Conservation (phyloP, 768 basidiomycete species). For the Coprinopsis strossmayeri region DNA sequence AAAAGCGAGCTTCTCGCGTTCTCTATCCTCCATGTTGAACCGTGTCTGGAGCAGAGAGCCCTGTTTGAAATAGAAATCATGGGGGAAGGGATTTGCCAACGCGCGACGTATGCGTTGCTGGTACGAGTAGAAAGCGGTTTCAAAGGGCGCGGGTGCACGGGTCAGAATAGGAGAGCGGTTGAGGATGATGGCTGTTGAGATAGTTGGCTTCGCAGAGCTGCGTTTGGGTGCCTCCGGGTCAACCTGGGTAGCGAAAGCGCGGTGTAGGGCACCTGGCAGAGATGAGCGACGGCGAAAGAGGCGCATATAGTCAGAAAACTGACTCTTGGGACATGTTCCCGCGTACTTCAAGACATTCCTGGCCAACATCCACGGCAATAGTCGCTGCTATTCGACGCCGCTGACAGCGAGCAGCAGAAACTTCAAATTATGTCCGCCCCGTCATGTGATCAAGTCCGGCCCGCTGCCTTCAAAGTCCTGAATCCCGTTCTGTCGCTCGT, state of each 20-base stretch:
- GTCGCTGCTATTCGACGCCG: background rate
- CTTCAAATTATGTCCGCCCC: background rate
- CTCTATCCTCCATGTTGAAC: slow-evolving; percentile 70
- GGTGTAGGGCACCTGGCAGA: slow-evolving; percentile 18
- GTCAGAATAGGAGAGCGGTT: slow-evolving; percentile 76
- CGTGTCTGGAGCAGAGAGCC: slow-evolving; percentile 80
- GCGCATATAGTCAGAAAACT: slow-evolving; percentile 2
- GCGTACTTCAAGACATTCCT: slow-evolving; percentile 9
- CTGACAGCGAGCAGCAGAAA: slow-evolving; percentile 1
- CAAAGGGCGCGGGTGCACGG: slow-evolving; percentile 64
- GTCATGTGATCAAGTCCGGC: background rate
- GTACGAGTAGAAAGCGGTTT: slow-evolving; percentile 78
- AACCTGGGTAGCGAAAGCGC: slow-evolving; percentile 40
- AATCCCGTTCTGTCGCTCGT: background rate
- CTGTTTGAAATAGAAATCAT: slow-evolving; percentile 90
- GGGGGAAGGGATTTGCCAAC: slow-evolving; percentile 81
- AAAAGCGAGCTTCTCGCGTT: slow-evolving; percentile 68
- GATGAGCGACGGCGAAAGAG: background rate
- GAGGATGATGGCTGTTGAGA: slow-evolving; percentile 63
- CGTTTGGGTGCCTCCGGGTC: slow-evolving; percentile 13
- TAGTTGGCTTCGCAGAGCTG: slow-evolving; percentile 26
- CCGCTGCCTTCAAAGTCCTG: background rate
- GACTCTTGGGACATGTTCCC: slow-evolving; percentile 3
- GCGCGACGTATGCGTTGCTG: slow-evolving; percentile 79
- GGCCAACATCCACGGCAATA: slow-evolving; percentile 4